Conservation (phyloP, 169 alveolate species). For the Plasmodium fragile region DNA sequence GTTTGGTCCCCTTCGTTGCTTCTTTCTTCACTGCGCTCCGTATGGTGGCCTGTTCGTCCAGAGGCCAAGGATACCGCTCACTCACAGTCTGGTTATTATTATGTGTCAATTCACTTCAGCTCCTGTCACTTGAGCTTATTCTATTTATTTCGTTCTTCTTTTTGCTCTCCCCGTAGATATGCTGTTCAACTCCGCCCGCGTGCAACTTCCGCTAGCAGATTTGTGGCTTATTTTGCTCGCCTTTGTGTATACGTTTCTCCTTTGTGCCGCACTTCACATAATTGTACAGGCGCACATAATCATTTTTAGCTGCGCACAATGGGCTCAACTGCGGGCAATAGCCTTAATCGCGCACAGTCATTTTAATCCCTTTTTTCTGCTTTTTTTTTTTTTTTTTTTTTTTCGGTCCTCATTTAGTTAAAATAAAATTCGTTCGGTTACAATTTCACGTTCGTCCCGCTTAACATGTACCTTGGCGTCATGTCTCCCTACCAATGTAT, state of each 20-base stretch:
- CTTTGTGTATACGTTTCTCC: not conserved
- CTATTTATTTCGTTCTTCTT: not conserved
- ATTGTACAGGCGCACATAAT: not conserved
- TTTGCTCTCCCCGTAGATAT: not conserved
- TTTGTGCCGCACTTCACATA: not conserved
- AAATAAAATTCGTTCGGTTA: not conserved
- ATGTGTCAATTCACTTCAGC: not conserved
- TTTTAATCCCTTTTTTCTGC: not conserved
- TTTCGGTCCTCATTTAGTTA: not conserved
- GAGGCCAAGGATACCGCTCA: not conserved
- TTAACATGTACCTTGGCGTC: not conserved
- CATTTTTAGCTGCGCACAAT: not conserved
- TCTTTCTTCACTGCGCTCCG: not conserved
- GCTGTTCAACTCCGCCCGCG: not conserved
- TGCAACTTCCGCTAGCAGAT: not conserved
- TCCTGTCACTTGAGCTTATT: not conserved
- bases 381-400: too few species aligned
- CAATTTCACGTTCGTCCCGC: not conserved
- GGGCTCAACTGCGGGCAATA: not conserved
- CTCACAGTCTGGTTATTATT: not conserved
- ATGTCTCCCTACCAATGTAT: not conserved
- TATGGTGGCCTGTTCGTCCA: not conserved
- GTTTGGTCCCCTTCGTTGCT: not conserved
- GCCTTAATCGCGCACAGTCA: not conserved
- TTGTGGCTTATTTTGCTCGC: not conserved